phyloP scores from a whole-genome alignment of 2,329 filamentous ascomycete genomes.

The Beauveria varroae region DNA sequence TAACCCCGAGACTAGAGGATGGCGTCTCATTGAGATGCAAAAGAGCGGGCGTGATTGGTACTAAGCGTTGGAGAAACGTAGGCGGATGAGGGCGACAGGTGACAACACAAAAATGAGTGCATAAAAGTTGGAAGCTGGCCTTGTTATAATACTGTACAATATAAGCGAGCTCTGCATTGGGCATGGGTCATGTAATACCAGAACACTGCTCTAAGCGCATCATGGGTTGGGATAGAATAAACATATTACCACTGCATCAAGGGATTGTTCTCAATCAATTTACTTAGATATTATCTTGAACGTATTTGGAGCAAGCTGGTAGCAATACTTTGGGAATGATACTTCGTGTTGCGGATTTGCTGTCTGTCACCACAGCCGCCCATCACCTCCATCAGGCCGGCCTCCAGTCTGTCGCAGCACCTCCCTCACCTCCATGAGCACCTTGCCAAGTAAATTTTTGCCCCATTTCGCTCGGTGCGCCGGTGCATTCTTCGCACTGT shows the following conservation, averaged over 20 bases:
- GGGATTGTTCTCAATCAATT: background rate
- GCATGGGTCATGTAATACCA: slow-evolving; percentile 7
- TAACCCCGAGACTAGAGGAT: slow-evolving; percentile 93
- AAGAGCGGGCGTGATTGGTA: slow-evolving; percentile 91
- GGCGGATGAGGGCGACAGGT: background rate
- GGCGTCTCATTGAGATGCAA: slow-evolving; percentile 96
- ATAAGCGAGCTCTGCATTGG: slow-evolving; percentile 4
- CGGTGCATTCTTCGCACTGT: slow-evolving; percentile 41
- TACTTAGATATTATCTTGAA: background rate
- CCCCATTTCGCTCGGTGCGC: slow-evolving; percentile 48
- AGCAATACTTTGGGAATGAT: too few species aligned
- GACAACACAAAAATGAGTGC: background rate
- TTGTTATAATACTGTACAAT: slow-evolving; percentile 10
- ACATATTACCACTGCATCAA: background rate
- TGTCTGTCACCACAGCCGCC: too few species aligned
- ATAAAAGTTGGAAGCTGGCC: background rate
- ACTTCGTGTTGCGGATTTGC: too few species aligned
- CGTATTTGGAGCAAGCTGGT: too few species aligned
- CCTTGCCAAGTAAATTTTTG: slow-evolving; percentile 56
- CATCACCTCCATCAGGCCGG: background rate
- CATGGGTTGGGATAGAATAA: slow-evolving; percentile 6
- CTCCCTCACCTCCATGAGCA: slow-evolving; percentile 50
- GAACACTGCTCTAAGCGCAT: slow-evolving; percentile 10
- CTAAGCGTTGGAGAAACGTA: slow-evolving; percentile 22
- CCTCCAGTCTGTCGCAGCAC: slow-evolving; percentile 36